Base-by-base conservation (phyloP, 2,329 filamentous ascomycete genomes). In the Aspergillus cejpii region DNA sequence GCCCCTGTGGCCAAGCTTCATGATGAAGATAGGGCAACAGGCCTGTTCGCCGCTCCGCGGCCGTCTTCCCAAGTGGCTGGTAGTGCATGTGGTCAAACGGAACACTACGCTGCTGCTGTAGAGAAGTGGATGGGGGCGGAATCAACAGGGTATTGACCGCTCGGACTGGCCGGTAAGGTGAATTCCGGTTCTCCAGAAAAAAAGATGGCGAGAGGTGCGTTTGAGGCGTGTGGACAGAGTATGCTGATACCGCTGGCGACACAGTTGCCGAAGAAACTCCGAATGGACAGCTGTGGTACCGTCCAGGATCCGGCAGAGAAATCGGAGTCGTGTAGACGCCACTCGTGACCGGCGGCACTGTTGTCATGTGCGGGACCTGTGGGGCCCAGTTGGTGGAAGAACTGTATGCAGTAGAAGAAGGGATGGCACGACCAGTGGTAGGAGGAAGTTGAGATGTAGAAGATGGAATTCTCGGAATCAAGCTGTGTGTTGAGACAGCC, bases 91-190 rank as follows among this genome's bases (percentile, higher is more conserved):
- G 79, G 48, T 80, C 76, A 41, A 85, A 81, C 38, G 77, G 69
- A 43, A 73, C 72, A 69, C 64, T 78, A 59, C 86, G 72, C 61
- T 88, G 84, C 55, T 85, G 78, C 51, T 91, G 84, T 51, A 94
- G 77, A 6, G 87, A 87, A 6, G 81, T 77, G 19, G 87, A 85
- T 0, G 89, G 86, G 5, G 89, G 87, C 24, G 90, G 90, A 47
- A 92, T 88, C 23, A 96, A 75, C n/a, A 97, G 78, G 0, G 88
- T 94, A 55, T 92, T 89, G 47, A 96, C 87, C 49, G 87, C 80
- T 42, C 90, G 85, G 29, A 96, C 84, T 1, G 91, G 91, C 52
- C 88, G 86, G 68, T 97, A 97, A 2, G 92, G 92, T 44, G 91
- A 97, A 51, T 86, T 83, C 45, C 92, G 80, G 63, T 95, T 87